Evolutionary conservation across 2,329 filamentous ascomycete genomes (phyloP), one percentile per base, ranked within the genome.

Genomic region (Claviceps humidiphila): DNA sequence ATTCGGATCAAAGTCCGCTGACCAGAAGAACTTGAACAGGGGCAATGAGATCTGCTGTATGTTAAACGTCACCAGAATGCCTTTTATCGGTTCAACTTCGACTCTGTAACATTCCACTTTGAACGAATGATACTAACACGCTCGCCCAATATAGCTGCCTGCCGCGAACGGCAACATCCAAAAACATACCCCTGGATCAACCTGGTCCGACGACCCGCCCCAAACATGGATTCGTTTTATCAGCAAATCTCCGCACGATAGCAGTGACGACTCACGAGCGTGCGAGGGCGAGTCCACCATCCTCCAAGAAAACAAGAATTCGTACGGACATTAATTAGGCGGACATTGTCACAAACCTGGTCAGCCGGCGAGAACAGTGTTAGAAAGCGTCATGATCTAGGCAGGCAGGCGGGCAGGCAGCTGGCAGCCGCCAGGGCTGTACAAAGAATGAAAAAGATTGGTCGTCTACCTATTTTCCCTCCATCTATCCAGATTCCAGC

Each of bases 31-130:
- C 53, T 34, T 3, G 1, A 17, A 20, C 53, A 72, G 69, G 64
- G 69, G 69, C 55, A 68, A 72, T 56, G 70, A 72, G 55, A 69
- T 72, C 53, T 72, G 70, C 58, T 68, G 69, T 72, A 68, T 59
- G 69, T 66, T 50, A 52, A 41, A 11, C 41, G 17, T 22, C 17
- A 14, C 17, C 8, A 22, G 14, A 5, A 13, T 11, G 4, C 9
- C 30, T 34, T 34, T 34, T 1, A 34, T 34, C 3, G 3, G 4
- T 34, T 34, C 30, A 34, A 11, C 30, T 11, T n/a, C 13, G 38
- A 40, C 13, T 17, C 40, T 17, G 45, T 13, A 13, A 22, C 13
- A 37, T 47, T 16, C 26, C 38, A 5, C 40, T 9, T 20, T n/a
- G 16, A 20, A 9, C 8, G 9, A 4, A 17, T 41, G 8, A 17